Evolutionary conservation across 2,329 filamentous ascomycete genomes (phyloP).

Genomic region (Aphanoascus verrucosus): DNA sequence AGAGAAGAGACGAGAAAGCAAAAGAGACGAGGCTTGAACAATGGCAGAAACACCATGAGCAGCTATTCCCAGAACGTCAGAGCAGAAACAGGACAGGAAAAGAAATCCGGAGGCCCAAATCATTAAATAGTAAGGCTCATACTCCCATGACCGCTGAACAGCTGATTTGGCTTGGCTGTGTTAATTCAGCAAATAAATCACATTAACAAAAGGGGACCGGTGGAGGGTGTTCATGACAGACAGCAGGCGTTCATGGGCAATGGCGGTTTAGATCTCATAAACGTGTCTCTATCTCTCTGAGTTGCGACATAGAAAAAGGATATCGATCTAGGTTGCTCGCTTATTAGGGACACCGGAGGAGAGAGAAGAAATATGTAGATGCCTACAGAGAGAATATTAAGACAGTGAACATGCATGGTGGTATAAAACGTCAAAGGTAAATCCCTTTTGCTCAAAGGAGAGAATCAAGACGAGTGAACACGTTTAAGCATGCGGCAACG

Average conservation of each 20-base stretch:
- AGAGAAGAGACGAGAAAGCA: neutral
- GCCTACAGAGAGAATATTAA: slow-evolving; percentile 5
- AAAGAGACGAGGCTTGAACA: neutral
- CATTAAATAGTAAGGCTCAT: neutral
- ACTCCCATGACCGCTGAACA: neutral
- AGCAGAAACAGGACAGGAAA: neutral
- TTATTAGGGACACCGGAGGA: neutral
- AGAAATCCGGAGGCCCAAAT: neutral
- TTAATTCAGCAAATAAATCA: neutral
- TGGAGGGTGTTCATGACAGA: too few species aligned
- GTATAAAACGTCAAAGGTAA: slow-evolving; percentile 4
- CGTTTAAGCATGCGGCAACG: slow-evolving; percentile 88
- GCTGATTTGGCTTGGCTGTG: neutral
- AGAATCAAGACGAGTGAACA: slow-evolving; percentile 95
- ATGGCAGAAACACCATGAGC: neutral
- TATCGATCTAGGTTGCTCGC: neutral
- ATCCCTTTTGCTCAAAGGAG: slow-evolving; percentile 52
- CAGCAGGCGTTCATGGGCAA: too few species aligned
- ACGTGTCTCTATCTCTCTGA: neutral
- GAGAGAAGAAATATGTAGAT: slow-evolving; percentile 9
- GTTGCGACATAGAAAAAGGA: neutral
- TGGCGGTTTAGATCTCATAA: too few species aligned
- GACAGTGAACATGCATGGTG: slow-evolving; percentile 4
- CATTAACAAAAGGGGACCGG: too few species aligned
- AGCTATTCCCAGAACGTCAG: neutral